Evolutionary conservation across 202 grass and related monocot genomes (phyloP), one percentile per base, ranked within the genome.

Genomic region (Musa balbisiana): DNA sequence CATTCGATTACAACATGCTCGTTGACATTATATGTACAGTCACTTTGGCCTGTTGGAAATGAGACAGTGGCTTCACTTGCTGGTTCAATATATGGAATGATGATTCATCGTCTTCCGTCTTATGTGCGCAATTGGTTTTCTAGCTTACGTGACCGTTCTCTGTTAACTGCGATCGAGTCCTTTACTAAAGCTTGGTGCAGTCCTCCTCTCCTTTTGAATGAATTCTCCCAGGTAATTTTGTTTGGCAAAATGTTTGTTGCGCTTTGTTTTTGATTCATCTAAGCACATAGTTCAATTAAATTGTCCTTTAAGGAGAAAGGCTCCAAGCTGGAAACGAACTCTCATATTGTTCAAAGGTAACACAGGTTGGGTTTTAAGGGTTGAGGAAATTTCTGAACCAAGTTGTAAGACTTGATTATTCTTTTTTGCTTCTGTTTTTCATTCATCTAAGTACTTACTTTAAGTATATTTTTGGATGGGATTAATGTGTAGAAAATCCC

Each of bases 131-230:
- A 83, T 68, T 97, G 94, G 94, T 97, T 91, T 87, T 84, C 86
- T 83, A 77, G 81, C 55, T 86, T 93, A 82, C 88, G 91, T 80
- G 90, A 93, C 73, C 88, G 94, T 27, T 84, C 90, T 64, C 68
- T 93, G 26, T 91, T 81, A 69, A 81, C 71, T 72, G 87, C 84
- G 71, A 80, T 97, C 0, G 94, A 93, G 76, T 85, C 86, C 50
- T 97, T 93, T 77, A 97, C 94, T 52, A 97, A 86, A 89, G 71
- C 69, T 71, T 97, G 94, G 90, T 97, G 90, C 78, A 97, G 94
- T 81, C 93, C 88, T 76, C 91, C 86, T 80, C 86, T 97, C 79
- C 59, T 93, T 25, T 83, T 81, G 60, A 88, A 97, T 8, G 90
- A 97, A 79, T 86, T 93, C 80, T 97, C 84, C 81, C 84, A 93